Percentiles rank a stretch among this genome's conserved stretches.
Evolutionary conservation across 1,284 basidiomycete species (phyloP).

Genomic region (Malassezia caprae): DNA sequence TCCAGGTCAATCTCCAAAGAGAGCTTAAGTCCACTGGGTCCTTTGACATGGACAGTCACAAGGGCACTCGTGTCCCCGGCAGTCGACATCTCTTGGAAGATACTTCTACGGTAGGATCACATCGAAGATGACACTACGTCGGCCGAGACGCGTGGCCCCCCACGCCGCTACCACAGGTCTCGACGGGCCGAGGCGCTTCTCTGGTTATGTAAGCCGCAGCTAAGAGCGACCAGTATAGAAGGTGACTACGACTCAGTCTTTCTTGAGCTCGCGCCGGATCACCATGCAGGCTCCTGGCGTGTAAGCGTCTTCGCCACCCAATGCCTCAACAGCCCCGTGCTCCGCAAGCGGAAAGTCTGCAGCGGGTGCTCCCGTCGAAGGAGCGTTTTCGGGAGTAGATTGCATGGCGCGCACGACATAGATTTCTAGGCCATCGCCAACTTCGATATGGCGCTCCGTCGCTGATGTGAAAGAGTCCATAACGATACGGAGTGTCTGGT

Average conservation of each 20-base stretch:
- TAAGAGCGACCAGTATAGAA: not conserved
- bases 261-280: constrained; percentile 44
- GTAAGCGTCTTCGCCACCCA: constrained; percentile 43
- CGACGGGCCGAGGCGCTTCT: no score
- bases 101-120: not conserved
- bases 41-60: constrained; percentile 43
- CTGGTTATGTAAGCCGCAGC: no score
- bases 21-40: constrained; percentile 41
- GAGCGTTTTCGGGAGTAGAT: not conserved
- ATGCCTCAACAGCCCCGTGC: constrained; percentile 34
- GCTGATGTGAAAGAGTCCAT: constrained; percentile 45
- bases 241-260: constrained; percentile 25
- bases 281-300: constrained; percentile 38
- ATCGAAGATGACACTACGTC: not conserved
- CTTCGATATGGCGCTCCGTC: constrained; percentile 47
- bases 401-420: constrained; percentile 34
- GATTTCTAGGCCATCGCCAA: constrained; percentile 46
- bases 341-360: constrained; percentile 24
- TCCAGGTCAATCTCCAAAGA: constrained; percentile 27
- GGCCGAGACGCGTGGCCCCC: not conserved
- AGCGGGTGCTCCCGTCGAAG: constrained; percentile 10
- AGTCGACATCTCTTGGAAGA: constrained; percentile 2
- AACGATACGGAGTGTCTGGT: constrained; percentile 36
- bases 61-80: constrained; percentile 19
- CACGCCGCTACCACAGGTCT: not conserved